A percentile compares a stretch with the other conserved stretches of the same genome.
Evolutionary conservation across 2,329 filamentous ascomycete genomes (phyloP).

Genomic region (Diaporthe sp.): DNA sequence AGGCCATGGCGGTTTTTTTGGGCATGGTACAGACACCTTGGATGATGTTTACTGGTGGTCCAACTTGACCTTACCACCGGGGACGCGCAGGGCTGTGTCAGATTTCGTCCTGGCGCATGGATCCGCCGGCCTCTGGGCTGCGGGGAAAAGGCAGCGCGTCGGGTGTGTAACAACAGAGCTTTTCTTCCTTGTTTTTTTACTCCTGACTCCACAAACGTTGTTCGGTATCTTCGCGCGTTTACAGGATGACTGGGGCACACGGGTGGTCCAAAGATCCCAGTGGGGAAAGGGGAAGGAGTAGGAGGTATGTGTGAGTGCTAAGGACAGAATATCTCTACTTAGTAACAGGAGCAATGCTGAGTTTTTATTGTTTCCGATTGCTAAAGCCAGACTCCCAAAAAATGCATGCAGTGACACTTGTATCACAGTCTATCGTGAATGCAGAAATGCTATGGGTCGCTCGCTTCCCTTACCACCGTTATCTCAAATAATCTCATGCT

Average conservation of each 20-base stretch:
- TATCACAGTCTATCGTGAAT: not conserved
- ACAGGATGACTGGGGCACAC: slow-evolving; percentile 2
- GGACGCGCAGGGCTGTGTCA: slow-evolving; percentile 5
- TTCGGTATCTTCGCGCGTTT: slow-evolving; percentile 20
- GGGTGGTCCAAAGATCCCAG: slow-evolving; percentile 10
- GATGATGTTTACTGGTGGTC: not conserved
- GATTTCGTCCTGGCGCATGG: not conserved
- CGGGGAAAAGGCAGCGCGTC: not conserved
- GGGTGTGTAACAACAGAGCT: slow-evolving; percentile 38
- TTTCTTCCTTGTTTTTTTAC: slow-evolving; percentile 16
- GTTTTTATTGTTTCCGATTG: slow-evolving; percentile 24
- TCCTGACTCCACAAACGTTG: slow-evolving; percentile 32
- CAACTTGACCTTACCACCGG: not conserved
- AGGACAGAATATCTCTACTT: slow-evolving; percentile 25
- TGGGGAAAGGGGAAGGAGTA: not conserved
- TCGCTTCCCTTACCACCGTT: not conserved
- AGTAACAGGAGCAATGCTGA: slow-evolving; percentile 39
- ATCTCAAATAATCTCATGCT: not conserved
- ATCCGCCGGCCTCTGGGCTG: not conserved
- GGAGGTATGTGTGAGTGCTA: slow-evolving; percentile 23
- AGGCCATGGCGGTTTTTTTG: slow-evolving; percentile 21
- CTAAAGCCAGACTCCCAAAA: not conserved
- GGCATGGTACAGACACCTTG: slow-evolving; percentile 23
- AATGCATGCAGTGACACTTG: not conserved
- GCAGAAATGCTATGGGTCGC: not conserved